Evolutionary conservation across 2,329 filamentous ascomycete species (phyloP), one percentile per base, ranked within the genome.

Genomic region (Fusarium begoniae): DNA sequence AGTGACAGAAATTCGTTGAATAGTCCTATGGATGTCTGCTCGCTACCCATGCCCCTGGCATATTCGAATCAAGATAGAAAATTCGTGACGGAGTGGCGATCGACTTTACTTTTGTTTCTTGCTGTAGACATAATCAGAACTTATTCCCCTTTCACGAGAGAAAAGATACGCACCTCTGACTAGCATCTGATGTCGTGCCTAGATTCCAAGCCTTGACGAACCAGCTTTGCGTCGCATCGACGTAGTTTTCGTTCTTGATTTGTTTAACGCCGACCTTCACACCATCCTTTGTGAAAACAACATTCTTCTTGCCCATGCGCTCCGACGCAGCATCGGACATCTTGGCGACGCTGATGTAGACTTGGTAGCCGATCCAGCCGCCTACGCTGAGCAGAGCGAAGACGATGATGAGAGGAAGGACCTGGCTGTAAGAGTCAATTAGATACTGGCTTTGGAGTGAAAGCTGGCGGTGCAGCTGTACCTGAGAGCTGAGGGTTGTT

Each of bases 241-340:
- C 89, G 80, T 94, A 94, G 54, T 88, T 89, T 83, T 95, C 93
- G 61, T 89, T 87, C 74, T 88, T 87, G 56, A 92, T 82, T 69
- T 94, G 87, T 83, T 91, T 92, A 70, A 95, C 88, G 55, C 91
- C 91, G 50, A 95, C 92, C 69, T 89, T 89, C 69, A 93, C 83
- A 63, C 93, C 93, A 64, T 94, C 93, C 80, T 93, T 94, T 44
- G 91, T 92, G 82, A 94, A 93, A 45, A 90, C 86, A 64, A 95
- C 89, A 80, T 95, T 92, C 84, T 92, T 93, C 84, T 90, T 90
- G 81, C 91, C 90, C 89, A 95, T 93, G 79, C 90, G 90, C 82
- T 92, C 87, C 55, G 88, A 89, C 53, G 92, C 92, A 66, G 89
- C 87, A 68, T 89, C 85, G 69, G 89, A 88, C 77, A 95, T 91